Evolutionary conservation across 2,329 filamentous ascomycete genomes (phyloP).

Genomic region (Stagonosporopsis tanaceti): DNA sequence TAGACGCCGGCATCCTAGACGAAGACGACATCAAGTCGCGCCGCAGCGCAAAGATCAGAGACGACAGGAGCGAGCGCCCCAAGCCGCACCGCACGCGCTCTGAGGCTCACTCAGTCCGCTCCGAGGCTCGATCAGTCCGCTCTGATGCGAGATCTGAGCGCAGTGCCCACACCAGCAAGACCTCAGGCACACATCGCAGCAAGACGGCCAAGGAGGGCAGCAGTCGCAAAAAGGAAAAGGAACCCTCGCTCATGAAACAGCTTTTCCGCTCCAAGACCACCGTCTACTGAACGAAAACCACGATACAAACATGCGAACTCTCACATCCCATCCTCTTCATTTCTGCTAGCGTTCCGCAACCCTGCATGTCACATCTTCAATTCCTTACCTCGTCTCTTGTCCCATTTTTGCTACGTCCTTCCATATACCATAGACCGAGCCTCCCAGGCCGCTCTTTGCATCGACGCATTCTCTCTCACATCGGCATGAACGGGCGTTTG

Average conservation of each 20-base stretch:
- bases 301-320: not conserved
- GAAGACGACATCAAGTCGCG: conserved; percentile 57
- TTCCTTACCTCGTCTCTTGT: not conserved
- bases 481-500: not conserved
- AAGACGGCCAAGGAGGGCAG: conserved; percentile 39
- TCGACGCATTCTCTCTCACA: conserved; percentile 1
- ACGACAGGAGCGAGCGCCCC: conserved; percentile 31
- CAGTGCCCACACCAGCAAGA: conserved; percentile 40
- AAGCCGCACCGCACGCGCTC: conserved; percentile 36
- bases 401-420: not conserved
- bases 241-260: conserved; percentile 52
- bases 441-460: conserved; percentile 4
- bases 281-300: conserved; percentile 17
- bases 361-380: conserved; percentile 5
- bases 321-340: not conserved
- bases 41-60: conserved; percentile 33
- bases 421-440: conserved; percentile 17
- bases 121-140: conserved; percentile 24
- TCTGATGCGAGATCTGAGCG: conserved; percentile 38
- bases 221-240: conserved; percentile 51
- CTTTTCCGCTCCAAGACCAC: conserved; percentile 51
- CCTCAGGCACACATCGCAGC: conserved; percentile 28
- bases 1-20: conserved; percentile 56
- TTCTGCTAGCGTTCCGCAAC: conserved; percentile 12
- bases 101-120: conserved; percentile 31